Base-by-base conservation (phyloP, 2,329 filamentous ascomycete genomes). In the Trichoderma endophyticum region DNA sequence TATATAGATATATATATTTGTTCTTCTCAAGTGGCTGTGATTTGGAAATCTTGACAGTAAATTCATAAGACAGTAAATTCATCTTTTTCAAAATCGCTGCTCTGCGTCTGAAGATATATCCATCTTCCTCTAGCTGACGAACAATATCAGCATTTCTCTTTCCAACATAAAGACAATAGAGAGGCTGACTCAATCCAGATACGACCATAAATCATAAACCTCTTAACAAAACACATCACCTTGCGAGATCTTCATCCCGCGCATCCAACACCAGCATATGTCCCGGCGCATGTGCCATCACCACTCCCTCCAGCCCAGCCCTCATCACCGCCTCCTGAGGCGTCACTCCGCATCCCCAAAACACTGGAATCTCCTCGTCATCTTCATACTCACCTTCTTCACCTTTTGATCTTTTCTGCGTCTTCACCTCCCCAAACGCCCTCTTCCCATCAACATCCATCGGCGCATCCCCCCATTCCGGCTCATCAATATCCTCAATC, bases 281-380 rank as follows among this genome's bases (percentile, higher is more conserved):
- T 0, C 88, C 88, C 1, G 89, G 89, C 21, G 86, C 85, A 80
- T 92, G 90, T 1, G 85, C 86, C 82, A 92, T 88, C 2, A 91
- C 83, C 1, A 83, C 82, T 0, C 90, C 90, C 61, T 86, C 76
- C 60, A 90, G 76, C 8, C 78, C 80, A 6, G 88, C 87, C 71
- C 82, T 83, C 83, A 90, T 86, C 1, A 91, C 87, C 15, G 88
- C 89, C 76, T 90, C 86, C 76, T 91, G 89, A 2, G 90, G 89
- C 48, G 90, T 91, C 12, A 91, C 89, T 39, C 89, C 89, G 76
- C 89, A 92, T 0, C 88, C 90, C 88, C 89, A 88, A 74, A 89
- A 89, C 4, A 89, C 84, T 0, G 87, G 87, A 34, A 90, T 82
- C 30, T 85, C 81, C 2, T 63, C 71, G 15, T 84, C 71, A 21